These are phyloP conservation scores for Rhynchospora tenuis DNA, from an alignment of 176 grass and related monocot species.

Conservation along the genomic window DNA sequence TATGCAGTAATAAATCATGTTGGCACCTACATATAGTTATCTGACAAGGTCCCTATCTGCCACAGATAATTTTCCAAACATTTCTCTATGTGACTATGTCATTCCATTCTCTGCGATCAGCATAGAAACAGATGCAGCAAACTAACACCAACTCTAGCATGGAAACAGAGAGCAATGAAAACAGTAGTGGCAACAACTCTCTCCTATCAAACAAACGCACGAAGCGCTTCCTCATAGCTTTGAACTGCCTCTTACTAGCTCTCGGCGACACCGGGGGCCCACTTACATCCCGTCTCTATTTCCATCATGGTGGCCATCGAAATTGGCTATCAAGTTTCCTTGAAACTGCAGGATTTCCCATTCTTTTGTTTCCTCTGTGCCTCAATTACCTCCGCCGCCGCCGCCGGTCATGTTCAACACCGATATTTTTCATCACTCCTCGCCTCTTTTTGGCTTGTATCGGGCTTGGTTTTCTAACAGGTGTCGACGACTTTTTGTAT, in stretches of 20 bases:
- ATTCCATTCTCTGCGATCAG: background rate
- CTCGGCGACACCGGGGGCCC: constrained; percentile 17
- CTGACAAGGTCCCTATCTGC: background rate
- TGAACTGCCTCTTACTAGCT: constrained; percentile 10
- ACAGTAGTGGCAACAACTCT: background rate
- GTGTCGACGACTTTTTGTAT: constrained; percentile 43
- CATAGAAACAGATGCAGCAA: background rate
- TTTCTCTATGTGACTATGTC: background rate
- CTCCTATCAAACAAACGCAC: background rate
- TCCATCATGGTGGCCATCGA: constrained; percentile 33
- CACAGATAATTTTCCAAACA: background rate
- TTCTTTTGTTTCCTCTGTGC: constrained; percentile 22
- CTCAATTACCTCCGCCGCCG: background rate
- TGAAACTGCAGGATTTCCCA: constrained; percentile 38
- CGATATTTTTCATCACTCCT: constrained; percentile 25
- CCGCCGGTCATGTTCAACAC: background rate
- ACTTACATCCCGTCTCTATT: constrained; percentile 37
- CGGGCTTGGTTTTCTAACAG: constrained; percentile 36
- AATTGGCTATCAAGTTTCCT: constrained; percentile 47
- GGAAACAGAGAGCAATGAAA: background rate
- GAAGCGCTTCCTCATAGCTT: constrained; percentile 2
- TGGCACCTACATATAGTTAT: background rate
- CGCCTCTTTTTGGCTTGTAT: constrained; percentile 29
- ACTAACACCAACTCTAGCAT: background rate
- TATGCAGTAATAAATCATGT: background rate